These are phyloP conservation scores for Plasmodium gaboni DNA, from an alignment of 169 alveolate genomes.

Conservation along the genomic window DNA sequence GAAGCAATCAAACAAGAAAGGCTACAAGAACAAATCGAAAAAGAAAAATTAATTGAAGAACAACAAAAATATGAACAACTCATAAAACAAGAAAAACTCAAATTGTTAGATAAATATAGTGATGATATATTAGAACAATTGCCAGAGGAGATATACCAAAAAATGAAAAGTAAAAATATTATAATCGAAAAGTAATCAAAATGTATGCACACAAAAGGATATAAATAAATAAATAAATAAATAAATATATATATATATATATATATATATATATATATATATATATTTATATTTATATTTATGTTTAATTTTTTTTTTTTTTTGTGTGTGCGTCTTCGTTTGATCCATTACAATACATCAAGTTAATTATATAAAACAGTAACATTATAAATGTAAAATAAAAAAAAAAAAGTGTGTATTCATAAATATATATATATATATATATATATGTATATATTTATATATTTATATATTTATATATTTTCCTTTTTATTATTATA, in stretches of 20 bases:
- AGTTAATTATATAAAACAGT: too few species aligned
- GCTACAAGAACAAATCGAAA: slow-evolving; percentile 45
- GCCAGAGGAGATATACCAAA: slow-evolving; percentile 56
- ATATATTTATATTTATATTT: neutral
- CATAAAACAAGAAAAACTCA: slow-evolving; percentile 50
- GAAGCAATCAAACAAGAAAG: slow-evolving; percentile 63
- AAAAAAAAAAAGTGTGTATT: too few species aligned
- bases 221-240: neutral
- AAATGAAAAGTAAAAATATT: slow-evolving; percentile 26
- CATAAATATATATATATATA: too few species aligned
- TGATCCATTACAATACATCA: too few species aligned
- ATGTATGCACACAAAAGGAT: neutral
- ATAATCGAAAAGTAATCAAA: slow-evolving; percentile 1
- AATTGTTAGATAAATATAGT: slow-evolving; percentile 52
- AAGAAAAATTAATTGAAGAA: slow-evolving; percentile 52
- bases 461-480: too few species aligned
- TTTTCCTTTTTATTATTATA: too few species aligned
- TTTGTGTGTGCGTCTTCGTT: too few species aligned
- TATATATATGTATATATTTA: too few species aligned
- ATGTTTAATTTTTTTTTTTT: neutral
- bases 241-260: neutral
- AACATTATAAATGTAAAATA: too few species aligned
- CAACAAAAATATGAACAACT: slow-evolving; percentile 53
- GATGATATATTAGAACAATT: slow-evolving; percentile 34
- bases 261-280: slow-evolving; percentile 2